Evolutionary conservation across 371 early-diverging fungal species (phyloP), one percentile per base, ranked within the genome.

Genomic region (Circinella umbellata): DNA sequence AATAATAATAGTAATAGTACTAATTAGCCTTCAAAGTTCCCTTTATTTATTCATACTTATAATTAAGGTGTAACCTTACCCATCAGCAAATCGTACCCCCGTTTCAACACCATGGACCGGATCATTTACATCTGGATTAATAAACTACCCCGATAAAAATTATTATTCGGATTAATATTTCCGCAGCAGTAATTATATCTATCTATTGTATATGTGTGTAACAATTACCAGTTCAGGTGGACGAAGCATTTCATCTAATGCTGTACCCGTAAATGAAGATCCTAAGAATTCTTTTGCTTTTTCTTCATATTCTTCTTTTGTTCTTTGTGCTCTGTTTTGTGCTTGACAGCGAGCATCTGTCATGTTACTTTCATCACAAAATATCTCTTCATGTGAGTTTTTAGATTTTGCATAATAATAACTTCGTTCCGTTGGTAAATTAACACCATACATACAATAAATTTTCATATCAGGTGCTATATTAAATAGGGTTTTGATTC

Each of bases 371-470:
- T 62, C 53, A 39, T 63, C 55, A 34, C 63, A 54, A 57, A n/a
- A 49, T 42, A 35, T 46, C 2, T 64, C n/a, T 34, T 47, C 60
- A n/a, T 47, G 47, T 20, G 20, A 48, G 15, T 61, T 63, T 37
- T 51, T 48, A 1, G 69, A 38, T 61, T 62, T 60, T 46, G 71
- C 73, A 73, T 93, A 93, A 67, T 84, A 87, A 73, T 95, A 96
- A 46, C 88, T 90, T 34, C 95, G 84, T 77, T 96, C 97, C 1
- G 96, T 95, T 1, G 79, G 78, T 17, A 89, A 84, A 20, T 94
- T 94, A 18, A 90, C 84, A 0, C 97, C 97, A 75, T 97, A 96
- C 14, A 95, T 69, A 67, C 93, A 92, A 74, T 92, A 92, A 20
- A 96, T 90, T 54, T 87, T 92, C 89, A 96, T 88, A 60, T 82